Evolutionary conservation across 1,284 basidiomycete genomes (phyloP), one percentile per base, ranked within the genome.

Genomic region (Cutaneotrichosporon mucoides): DNA sequence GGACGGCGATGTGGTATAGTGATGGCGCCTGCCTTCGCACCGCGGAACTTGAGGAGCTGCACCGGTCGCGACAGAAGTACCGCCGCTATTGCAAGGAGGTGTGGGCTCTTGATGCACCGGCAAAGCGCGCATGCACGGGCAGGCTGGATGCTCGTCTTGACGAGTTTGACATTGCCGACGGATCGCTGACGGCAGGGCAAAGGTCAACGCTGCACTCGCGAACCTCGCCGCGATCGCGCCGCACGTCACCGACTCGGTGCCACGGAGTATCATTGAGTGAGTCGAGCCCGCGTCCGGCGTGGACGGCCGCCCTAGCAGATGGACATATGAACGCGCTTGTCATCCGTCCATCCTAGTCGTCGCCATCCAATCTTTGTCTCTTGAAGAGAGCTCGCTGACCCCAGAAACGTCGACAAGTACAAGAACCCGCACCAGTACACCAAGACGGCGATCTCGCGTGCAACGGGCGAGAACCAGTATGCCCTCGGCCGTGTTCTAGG

Each of bases 391-490:
- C 24, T 24, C 24, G 42, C 56, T 56, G 35, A 64, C 53, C 8
- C 3, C 47, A 72, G 66, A 3, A 47, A 64, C 35, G 57, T 73
- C 34, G 72, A 73, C 57, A 44, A 52, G 34, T 64, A 68, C 57
- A 59, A 64, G 48, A 74, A 74, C 55, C 71, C 72, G 9, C 72
- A 74, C 57, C 51, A 53, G 36, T 71, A 71, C 57, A 74, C 72
- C 46, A 73, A 70, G 61, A 71, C 56, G 35, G 49, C 67, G 42
- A 62, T 74, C n/a, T 56, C 57, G 2, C 57, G 73, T 34, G 73
- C 73, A 1, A 71, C 71, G 1, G 73, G 73, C 37, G 73, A 76
- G 64, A 76, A 75, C 53, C 75, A 76, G 56, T 73, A 76, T 56
- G 68, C 73, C 34, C 62, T 75, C 6, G 75, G 75, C 0, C 59